Evolutionary conservation across 768 basidiomycete genomes (phyloP).

Genomic region (Tulasnella sp.): DNA sequence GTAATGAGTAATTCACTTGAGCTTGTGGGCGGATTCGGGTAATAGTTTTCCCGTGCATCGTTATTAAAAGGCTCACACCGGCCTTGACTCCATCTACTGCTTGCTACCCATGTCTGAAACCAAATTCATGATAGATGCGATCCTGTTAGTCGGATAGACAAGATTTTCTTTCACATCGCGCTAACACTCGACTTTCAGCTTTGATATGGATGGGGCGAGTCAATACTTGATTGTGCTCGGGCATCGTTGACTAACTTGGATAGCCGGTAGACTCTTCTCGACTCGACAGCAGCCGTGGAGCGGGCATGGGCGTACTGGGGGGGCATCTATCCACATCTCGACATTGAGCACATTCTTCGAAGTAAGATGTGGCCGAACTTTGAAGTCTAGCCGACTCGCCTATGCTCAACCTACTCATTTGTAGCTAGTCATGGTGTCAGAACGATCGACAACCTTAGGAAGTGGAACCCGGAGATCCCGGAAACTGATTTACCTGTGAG

Average conservation of each 20-base stretch:
- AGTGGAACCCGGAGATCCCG: slow-evolving; percentile 13
- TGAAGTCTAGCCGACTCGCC: background rate
- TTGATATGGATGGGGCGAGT: slow-evolving; percentile 17
- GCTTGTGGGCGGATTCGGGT: too few relatives aligned
- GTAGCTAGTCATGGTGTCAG: slow-evolving; percentile 62
- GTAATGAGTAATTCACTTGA: too few relatives aligned
- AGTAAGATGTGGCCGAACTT: slow-evolving; percentile 21
- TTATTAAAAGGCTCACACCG: too few relatives aligned
- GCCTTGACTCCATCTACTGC: background rate
- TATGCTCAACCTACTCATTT: background rate
- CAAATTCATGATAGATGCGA: slow-evolving; percentile 5
- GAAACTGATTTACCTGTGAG: background rate
- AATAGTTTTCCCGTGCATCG: too few relatives aligned
- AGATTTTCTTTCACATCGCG: background rate
- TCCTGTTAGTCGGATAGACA: background rate
- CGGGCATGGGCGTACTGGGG: slow-evolving; percentile 66
- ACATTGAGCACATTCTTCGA: slow-evolving; percentile 26
- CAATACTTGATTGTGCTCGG: background rate
- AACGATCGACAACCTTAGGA: slow-evolving; percentile 60
- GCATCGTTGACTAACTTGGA: background rate
- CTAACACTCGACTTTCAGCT: background rate
- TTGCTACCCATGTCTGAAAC: slow-evolving; percentile 3
- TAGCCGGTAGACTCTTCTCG: slow-evolving; percentile 43
- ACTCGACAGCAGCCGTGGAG: slow-evolving; percentile 69
- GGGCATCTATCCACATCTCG: slow-evolving; percentile 35